Base-by-base conservation (phyloP, 2,329 filamentous ascomycete genomes). In the Pestalotiopsis sp. region DNA sequence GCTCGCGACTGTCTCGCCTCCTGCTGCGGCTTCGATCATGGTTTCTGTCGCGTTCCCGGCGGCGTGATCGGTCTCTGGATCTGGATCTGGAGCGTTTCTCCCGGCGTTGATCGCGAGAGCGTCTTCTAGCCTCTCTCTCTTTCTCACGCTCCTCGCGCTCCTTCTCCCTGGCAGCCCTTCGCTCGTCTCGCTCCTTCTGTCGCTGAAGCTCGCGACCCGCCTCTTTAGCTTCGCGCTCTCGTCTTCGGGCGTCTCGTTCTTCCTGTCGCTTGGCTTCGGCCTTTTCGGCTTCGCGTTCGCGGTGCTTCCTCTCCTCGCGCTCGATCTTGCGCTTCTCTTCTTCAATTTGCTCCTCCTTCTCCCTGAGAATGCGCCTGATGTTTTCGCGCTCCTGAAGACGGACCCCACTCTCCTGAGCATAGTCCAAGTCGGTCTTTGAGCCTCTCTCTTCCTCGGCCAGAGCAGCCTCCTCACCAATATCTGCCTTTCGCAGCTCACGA, bases 341-440 rank as follows among this genome's bases (percentile, higher is more conserved):
- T 67, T 91, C 86, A 41, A 88, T 87, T 67, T 88, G 87, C 23
- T 84, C 84, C 71, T 91, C 87, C 71, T 88, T 86, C 59, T 84
- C 84, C 65, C 86, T 83, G 20, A 90, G 81, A 72, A 91, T 88
- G 61, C 90, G 87, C 67, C 90, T 85, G 11, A 90, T 82, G 41
- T 85, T 85, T 70, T 91, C 88, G 12, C 92, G 87, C 67, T 90
- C 87, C 9, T 85, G 83, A 41, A 87, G 83, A 64, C 90, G 88
- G 6, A 82, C 83, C 11, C 88, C 86, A 2, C 90, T 91, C 69
- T 93, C 92, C 61, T 86, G 86, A 1, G 88, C 90, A 77, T 94
- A 95, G 63, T 92, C 90, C 67, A 91, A 88, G 72, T 95, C 92
- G 1, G 90, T 92, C 78, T 93, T 94, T 62, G 87, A 84, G 20